Evolutionary conservation across 2,329 filamentous ascomycete genomes (phyloP), one percentile per base, ranked within the genome.

Genomic region (Phyllosticta citriasiana): DNA sequence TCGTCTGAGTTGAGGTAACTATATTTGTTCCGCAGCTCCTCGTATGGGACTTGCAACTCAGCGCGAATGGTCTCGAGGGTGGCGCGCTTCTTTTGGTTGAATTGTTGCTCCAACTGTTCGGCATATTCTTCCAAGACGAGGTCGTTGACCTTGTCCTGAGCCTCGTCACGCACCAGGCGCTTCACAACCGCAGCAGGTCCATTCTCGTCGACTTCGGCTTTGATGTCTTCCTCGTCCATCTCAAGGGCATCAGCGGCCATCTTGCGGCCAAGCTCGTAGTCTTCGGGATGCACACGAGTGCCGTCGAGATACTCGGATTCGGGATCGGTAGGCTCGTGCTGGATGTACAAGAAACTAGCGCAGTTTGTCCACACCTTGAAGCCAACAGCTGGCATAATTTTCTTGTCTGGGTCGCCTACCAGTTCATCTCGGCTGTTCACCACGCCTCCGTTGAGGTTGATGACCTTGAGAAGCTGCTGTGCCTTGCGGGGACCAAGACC

Each of bases 241-340:
- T 97, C 93, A 55, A 99, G 80, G 16, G 94, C 94, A 79, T 99
- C 94, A 3, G 94, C 94, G 22, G 94, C 94, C 88, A 99, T 97
- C 77, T 99, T 99, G 67, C 93, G 89, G 56, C 91, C 94, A 64
- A 99, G 87, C 67, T 99, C 94, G 74, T 99, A 99, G 72, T 99
- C 94, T 78, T 99, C 94, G 1, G 94, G 94, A 70, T 99, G 94
- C 19, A 99, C 91, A 78, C 94, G 89, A 55, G 94, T 99, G 71
- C 94, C 96, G 75, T 99, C 94, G 26, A 99, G 81, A 62, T 95
- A 96, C 71, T 99, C 94, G 0, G 92, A 90, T 14, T 88, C 83
- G 1, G 87, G 82, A 67, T 90, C 91, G 14, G 87, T 85, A n/a
- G 85, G 82, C 66, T 97, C 92, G 70, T 91, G 97, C 59, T 89